Percentiles rank a stretch among this genome's conserved stretches.
These are phyloP conservation scores for Ilyonectria robusta DNA, from an alignment of 2,329 filamentous ascomycete species.

Conservation along the genomic window DNA sequence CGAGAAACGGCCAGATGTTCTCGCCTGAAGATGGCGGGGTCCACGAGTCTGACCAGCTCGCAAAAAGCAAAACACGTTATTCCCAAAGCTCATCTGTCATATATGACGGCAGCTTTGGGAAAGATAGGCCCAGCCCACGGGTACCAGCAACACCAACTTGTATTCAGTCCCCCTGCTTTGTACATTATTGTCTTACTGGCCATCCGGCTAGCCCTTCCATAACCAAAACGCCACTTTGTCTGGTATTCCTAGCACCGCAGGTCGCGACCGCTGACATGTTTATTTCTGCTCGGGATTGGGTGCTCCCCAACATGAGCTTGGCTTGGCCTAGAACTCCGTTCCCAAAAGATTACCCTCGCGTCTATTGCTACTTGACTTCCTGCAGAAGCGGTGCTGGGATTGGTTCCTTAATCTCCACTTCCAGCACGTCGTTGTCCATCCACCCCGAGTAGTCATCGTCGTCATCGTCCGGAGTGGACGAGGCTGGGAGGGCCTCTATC, in stretches of 20 bases:
- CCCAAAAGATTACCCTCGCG: conserved; percentile 22
- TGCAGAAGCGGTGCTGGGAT: conserved; percentile 32
- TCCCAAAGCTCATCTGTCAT: too few relatives aligned
- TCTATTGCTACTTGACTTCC: conserved; percentile 40
- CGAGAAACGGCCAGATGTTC: too few relatives aligned
- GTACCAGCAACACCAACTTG: not conserved
- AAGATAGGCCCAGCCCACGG: not conserved
- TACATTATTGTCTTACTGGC: not conserved
- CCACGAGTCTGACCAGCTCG: too few relatives aligned
- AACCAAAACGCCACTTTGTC: conserved; percentile 4
- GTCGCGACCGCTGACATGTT: conserved; percentile 1
- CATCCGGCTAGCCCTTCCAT: not conserved
- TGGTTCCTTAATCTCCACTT: conserved; percentile 43
- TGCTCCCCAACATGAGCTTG: conserved; percentile 26
- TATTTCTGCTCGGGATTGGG: conserved; percentile 22
- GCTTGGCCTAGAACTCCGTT: conserved; percentile 34
- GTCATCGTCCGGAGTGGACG: conserved; percentile 40
- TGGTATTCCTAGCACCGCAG: not conserved
- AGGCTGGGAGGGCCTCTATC: conserved; percentile 16
- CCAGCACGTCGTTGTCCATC: conserved; percentile 52
- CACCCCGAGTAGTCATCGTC: conserved; percentile 56
- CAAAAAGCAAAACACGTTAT: too few relatives aligned
- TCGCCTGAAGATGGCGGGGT: too few relatives aligned
- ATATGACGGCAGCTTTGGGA: too few relatives aligned
- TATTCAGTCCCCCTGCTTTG: not conserved